Percentiles rank a stretch among this genome's conserved stretches.
These are phyloP conservation scores for Corylus heterophylla DNA, from an alignment of 306 rosid genomes.

Conservation along the genomic window DNA sequence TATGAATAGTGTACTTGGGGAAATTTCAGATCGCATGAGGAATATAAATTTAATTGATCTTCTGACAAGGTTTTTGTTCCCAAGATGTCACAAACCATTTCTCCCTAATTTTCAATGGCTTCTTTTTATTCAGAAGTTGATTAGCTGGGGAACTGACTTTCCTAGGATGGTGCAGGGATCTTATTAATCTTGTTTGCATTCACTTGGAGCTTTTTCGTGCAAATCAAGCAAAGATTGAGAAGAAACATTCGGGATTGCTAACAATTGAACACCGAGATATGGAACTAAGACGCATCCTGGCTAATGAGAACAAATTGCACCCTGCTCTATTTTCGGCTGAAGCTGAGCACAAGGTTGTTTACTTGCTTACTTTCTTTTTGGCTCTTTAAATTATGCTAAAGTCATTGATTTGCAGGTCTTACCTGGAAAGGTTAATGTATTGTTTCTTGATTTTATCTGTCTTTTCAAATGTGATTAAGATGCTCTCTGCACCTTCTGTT, in stretches of 20 bases:
- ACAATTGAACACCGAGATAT: slow-evolving; percentile 69
- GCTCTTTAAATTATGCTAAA: slow-evolving; percentile 16
- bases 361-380: slow-evolving; percentile 28
- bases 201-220: slow-evolving; percentile 92
- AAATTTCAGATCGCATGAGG: slow-evolving; percentile 81
- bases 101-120: slow-evolving; percentile 2
- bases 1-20: slow-evolving; percentile 77
- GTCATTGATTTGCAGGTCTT: slow-evolving; percentile 21
- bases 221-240: slow-evolving; percentile 68
- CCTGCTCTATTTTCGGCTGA: slow-evolving; percentile 98
- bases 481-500: slow-evolving; percentile 34
- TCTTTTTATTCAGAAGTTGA: slow-evolving; percentile 20
- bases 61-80: slow-evolving; percentile 69
- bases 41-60: slow-evolving; percentile 90
- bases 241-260: slow-evolving; percentile 45
- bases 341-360: slow-evolving; percentile 91
- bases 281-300: slow-evolving; percentile 65
- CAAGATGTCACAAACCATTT: slow-evolving; percentile 20
- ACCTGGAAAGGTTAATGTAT: slow-evolving; percentile 18
- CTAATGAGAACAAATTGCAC: slow-evolving; percentile 83
- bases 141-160: slow-evolving; percentile 39
- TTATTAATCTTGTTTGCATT: slow-evolving; percentile 69
- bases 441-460: slow-evolving; percentile 13
- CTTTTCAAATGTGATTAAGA: slow-evolving; percentile 26
- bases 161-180: slow-evolving; percentile 70